Percentiles rank a stretch among this genome's conserved stretches.
Conservation (phyloP, 352 stramenopile species). For the Phytophthora pseudosyringae region DNA sequence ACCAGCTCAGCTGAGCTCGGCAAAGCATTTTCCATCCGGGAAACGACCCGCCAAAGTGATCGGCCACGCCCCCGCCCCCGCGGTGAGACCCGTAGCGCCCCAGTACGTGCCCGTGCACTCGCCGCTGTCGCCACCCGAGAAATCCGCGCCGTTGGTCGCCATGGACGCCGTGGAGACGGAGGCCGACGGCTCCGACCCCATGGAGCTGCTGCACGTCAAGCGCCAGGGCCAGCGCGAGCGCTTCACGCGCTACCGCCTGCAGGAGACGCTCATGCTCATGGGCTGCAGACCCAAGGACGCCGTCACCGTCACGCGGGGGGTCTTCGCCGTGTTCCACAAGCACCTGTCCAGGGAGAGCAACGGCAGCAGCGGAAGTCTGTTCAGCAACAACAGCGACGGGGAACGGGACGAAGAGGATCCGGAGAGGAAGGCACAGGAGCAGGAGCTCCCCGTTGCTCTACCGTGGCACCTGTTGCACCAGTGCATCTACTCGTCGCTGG, state of each 20-base stretch:
- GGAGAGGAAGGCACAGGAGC: background rate
- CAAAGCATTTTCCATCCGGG: slow-evolving; percentile 12
- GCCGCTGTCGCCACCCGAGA: background rate
- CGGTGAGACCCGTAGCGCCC: background rate
- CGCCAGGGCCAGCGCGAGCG: slow-evolving; percentile 56
- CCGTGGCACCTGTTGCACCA: slow-evolving; percentile 83
- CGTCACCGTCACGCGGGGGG: slow-evolving; percentile 68
- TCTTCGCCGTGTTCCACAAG: slow-evolving; percentile 69
- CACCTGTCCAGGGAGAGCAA: slow-evolving; percentile 40
- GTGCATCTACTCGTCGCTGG: slow-evolving; percentile 82
- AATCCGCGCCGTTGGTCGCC: slow-evolving; percentile 12
- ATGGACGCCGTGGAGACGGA: slow-evolving; percentile 70
- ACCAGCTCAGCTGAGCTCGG: background rate
- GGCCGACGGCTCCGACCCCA: slow-evolving; percentile 67
- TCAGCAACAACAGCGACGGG: slow-evolving; percentile 22
- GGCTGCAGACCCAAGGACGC: slow-evolving; percentile 81
- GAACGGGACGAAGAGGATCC: slow-evolving; percentile 7
- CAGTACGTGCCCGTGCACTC: slow-evolving; percentile 21
- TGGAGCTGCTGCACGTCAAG: slow-evolving; percentile 78
- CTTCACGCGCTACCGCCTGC: slow-evolving; percentile 85
- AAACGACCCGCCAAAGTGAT: slow-evolving; percentile 30
- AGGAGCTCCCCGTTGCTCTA: slow-evolving; percentile 32
- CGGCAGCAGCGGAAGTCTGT: slow-evolving; percentile 10
- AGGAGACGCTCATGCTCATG: slow-evolving; percentile 91
- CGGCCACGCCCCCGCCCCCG: slow-evolving; percentile 24